phyloP scores from a whole-genome alignment of 164 flowering plant genomes.

The Stephania japonica region DNA sequence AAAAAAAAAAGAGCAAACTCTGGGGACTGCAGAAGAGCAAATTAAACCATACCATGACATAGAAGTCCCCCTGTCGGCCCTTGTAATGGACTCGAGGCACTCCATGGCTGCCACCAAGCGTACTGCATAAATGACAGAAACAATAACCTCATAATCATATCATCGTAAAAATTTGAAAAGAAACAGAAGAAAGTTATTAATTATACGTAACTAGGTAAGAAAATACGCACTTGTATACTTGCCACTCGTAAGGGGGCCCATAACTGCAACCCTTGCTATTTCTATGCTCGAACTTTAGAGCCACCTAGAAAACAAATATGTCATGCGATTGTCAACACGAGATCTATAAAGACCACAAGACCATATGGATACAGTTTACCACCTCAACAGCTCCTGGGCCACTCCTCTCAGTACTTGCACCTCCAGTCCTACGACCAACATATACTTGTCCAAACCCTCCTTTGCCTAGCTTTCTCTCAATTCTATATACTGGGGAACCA shows the following conservation, averaged over 20 bases:
- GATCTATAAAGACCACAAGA: background rate
- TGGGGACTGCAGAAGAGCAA: background rate
- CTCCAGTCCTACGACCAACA: slow-evolving; percentile 66
- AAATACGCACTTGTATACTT: slow-evolving; percentile 67
- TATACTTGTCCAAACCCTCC: slow-evolving; percentile 96
- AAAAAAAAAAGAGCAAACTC: background rate
- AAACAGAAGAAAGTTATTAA: no score
- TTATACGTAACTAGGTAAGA: background rate
- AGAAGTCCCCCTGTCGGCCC: slow-evolving; percentile 80
- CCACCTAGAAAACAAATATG: slow-evolving; percentile 43
- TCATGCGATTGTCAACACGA: background rate
- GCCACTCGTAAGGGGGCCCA: slow-evolving; percentile 95
- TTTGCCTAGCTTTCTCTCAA: slow-evolving; percentile 78
- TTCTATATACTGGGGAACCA: slow-evolving; percentile 60
- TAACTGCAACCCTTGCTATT: slow-evolving; percentile 83
- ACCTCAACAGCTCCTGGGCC: slow-evolving; percentile 84
- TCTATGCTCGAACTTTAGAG: slow-evolving; percentile 84
- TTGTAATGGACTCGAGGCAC: slow-evolving; percentile 78
- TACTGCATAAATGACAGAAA: slow-evolving; percentile 35
- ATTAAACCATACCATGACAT: slow-evolving; percentile 56
- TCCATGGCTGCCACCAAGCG: slow-evolving; percentile 86
- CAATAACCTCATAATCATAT: background rate
- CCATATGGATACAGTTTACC: background rate
- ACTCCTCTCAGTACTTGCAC: slow-evolving; percentile 34
- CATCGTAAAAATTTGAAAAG: background rate